Evolutionary conservation across 2,329 filamentous ascomycete species (phyloP), one percentile per base, ranked within the genome.

Genomic region (Colletotrichum sp.): DNA sequence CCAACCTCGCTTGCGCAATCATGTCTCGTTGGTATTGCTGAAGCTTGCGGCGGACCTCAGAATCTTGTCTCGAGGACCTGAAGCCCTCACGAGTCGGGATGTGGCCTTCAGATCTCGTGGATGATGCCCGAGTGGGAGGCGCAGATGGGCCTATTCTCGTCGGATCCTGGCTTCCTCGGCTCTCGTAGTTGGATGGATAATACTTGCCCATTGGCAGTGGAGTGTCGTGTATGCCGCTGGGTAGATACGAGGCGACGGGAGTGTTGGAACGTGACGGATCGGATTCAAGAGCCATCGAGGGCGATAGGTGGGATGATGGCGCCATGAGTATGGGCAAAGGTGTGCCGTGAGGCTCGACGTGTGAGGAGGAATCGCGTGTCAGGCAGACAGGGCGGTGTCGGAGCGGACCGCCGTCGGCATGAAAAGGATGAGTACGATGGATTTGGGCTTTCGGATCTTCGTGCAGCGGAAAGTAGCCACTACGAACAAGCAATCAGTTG

Each of bases 11-110:
- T 79, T 92, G 91, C 1, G 89, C 88, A 64, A 92, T 88, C 90
- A 92, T 92, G 72, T 92, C 90, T 65, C 89, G 86, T 79, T 92
- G 89, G 78, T 92, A 93, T 78, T 92, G 90, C 79, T 89, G 88
- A 49, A 92, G 78, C 75, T 87, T 88, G 32, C 87, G 86, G 74
- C 88, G 88, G 24, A 88, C 85, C 70, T 92, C 90, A 1, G 87
- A 87, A 44, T 85, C 84, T 67, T 85, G 84, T 62, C 87, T 83
- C 10, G 83, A 79, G 60, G 86, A 84, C 18, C 62, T 62, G 18
- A 71, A 52, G 6, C 34, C 39, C 15, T 77, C 73, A 12, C 80
- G 71, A 21, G 79, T 79, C 12, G 81, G 77, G 4, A 83, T 76
- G 34, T 82, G 81, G 6, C 78, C 73, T 13, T 77, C 77, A 4